Conservation (phyloP, 192 early-diverging fungal species). For the Mortierella alpina region DNA sequence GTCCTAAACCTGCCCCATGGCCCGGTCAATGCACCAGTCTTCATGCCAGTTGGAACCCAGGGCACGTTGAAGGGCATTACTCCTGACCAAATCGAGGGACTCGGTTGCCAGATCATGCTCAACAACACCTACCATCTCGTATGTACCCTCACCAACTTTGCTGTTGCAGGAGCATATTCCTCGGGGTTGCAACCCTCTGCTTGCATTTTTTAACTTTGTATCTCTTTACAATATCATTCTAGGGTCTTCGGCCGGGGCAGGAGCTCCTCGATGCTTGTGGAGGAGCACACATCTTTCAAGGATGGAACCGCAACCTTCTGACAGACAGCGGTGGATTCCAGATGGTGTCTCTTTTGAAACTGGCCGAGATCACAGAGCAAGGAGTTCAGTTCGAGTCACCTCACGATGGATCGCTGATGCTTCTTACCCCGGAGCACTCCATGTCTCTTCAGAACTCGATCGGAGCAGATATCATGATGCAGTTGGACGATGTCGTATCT, state of each 20-base stretch:
- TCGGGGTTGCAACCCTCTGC: not conserved
- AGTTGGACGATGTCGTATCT: conserved; percentile 90
- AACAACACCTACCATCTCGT: conserved; percentile 91
- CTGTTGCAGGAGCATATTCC: not conserved
- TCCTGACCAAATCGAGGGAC: conserved; percentile 75
- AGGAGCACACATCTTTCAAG: conserved; percentile 84
- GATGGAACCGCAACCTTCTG: conserved; percentile 82
- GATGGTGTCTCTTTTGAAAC: conserved; percentile 89
- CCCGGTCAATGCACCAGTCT: conserved; percentile 83
- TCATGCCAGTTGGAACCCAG: conserved; percentile 92
- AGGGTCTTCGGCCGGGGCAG: conserved; percentile 76
- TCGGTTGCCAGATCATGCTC: conserved; percentile 86
- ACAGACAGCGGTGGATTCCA: conserved; percentile 91
- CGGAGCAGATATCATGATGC: conserved; percentile 93
- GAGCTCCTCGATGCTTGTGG: conserved; percentile 79
- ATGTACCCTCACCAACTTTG: conserved; percentile 4
- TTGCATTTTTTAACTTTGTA: not conserved
- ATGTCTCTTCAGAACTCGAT: conserved; percentile 89
- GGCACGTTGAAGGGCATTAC: conserved; percentile 88
- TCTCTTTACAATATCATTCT: not conserved
- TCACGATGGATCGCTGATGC: conserved; percentile 82
- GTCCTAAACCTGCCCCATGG: conserved; percentile 85
- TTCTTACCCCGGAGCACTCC: conserved; percentile 89
- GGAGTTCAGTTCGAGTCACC: conserved; percentile 89
- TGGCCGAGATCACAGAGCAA: conserved; percentile 85